A percentile compares a stretch with the other conserved stretches of the same genome.
These are phyloP conservation scores for Candida smagusa DNA, from an alignment of 1,139 yeast species.

Conservation along the genomic window DNA sequence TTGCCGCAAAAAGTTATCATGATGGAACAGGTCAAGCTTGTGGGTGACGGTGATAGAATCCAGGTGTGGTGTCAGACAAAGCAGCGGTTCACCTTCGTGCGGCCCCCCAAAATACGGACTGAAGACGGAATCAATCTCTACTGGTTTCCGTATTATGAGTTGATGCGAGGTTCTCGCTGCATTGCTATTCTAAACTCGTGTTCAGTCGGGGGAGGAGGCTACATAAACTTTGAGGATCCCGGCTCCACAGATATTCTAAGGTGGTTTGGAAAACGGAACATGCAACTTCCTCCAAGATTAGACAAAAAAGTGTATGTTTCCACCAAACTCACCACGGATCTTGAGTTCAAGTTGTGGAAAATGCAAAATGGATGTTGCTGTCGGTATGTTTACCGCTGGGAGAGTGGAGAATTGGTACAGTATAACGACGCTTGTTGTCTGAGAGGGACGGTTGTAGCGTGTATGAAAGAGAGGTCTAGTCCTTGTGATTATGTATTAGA, in stretches of 20 bases:
- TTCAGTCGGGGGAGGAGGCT: constrained; percentile 16
- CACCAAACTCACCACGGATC: constrained; percentile 11
- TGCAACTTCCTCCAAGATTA: background rate
- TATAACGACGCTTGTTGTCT: constrained; percentile 5
- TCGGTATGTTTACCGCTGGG: constrained; percentile 10
- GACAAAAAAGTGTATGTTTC: constrained; percentile 12
- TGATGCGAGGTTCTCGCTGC: background rate
- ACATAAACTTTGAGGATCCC: constrained; percentile 9
- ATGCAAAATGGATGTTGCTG: background rate
- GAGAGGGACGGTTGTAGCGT: constrained; percentile 2
- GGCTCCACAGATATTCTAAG: constrained; percentile 1
- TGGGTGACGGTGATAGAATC: background rate
- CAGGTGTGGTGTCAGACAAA: constrained; percentile 1
- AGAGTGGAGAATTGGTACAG: constrained; percentile 6
- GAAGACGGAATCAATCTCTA: constrained; percentile 3
- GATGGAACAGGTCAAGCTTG: no score
- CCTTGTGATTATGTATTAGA: constrained; percentile 1
- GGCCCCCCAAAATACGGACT: background rate
- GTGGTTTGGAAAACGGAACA: background rate
- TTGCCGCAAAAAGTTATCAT: no score
- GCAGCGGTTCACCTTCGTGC: background rate
- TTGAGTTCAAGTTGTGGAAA: constrained; percentile 10
- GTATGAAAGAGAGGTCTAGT: constrained; percentile 1
- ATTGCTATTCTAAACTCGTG: constrained; percentile 7
- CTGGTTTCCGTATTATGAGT: constrained; percentile 4